Conservation (phyloP, 192 early-diverging fungal genomes). For the Coemansia sp. region DNA sequence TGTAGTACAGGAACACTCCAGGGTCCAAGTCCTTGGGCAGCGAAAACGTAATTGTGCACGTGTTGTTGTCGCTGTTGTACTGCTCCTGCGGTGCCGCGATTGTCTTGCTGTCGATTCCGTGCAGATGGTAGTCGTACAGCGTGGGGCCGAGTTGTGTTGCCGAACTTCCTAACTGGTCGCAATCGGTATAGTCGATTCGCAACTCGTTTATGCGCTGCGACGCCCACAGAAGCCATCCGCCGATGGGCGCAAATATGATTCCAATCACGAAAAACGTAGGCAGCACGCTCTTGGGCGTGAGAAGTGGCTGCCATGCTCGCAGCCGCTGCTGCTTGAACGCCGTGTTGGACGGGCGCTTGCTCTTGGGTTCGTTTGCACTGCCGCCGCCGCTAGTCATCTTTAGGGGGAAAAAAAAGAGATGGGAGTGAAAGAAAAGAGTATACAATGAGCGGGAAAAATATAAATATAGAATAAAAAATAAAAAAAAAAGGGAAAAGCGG, state of each 20-base stretch:
- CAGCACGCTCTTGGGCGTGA: slow-evolving; percentile 97
- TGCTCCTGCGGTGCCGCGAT: slow-evolving; percentile 49
- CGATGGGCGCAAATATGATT: slow-evolving; percentile 92
- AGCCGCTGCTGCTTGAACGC: slow-evolving; percentile 99
- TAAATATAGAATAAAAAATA: background rate
- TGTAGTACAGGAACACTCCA: slow-evolving; percentile 92
- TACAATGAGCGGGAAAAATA: background rate
- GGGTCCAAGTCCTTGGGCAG: slow-evolving; percentile 65
- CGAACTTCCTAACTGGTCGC: slow-evolving; percentile 49
- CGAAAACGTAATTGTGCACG: slow-evolving; percentile 74
- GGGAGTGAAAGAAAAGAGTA: background rate
- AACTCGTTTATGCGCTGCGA: slow-evolving; percentile 85
- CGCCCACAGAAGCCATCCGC: slow-evolving; percentile 85
- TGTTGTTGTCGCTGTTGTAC: slow-evolving; percentile 48
- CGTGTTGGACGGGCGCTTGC: slow-evolving; percentile 65
- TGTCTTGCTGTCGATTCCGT: slow-evolving; percentile 29
- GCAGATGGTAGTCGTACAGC: slow-evolving; percentile 44
- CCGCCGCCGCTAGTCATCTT: slow-evolving; percentile 34
- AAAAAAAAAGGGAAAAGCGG: background rate
- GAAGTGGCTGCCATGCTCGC: slow-evolving; percentile 98
- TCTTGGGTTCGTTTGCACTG: slow-evolving; percentile 26
- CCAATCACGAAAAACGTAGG: slow-evolving; percentile 95
- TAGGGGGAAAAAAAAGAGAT: background rate
- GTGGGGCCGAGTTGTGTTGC: slow-evolving; percentile 5
- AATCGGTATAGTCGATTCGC: slow-evolving; percentile 92